Conservation (phyloP, 768 basidiomycete species). For the Agrocybe praecox region DNA sequence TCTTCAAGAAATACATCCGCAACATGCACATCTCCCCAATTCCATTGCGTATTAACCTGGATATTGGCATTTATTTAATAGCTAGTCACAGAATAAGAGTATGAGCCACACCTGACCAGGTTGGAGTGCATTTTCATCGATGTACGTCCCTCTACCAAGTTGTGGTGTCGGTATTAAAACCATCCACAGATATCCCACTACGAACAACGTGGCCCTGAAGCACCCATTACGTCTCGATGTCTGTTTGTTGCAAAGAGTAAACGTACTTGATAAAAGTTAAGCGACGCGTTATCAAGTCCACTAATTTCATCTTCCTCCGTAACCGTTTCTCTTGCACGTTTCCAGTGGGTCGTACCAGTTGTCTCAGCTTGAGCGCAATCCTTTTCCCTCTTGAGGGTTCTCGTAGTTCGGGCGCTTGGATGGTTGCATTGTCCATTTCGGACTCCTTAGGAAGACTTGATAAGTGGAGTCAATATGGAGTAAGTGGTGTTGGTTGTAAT, state of each 20-base stretch:
- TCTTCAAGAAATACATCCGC: slow-evolving; percentile 82
- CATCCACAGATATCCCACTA: slow-evolving; percentile 82
- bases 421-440: background rate
- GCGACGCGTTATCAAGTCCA: slow-evolving; percentile 34
- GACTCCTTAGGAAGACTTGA: too few relatives aligned
- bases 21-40: slow-evolving; percentile 86
- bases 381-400: slow-evolving; percentile 11
- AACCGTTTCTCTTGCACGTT: slow-evolving; percentile 42
- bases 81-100: background rate
- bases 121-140: slow-evolving; percentile 96
- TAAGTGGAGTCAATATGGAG: too few relatives aligned
- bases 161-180: slow-evolving; percentile 67
- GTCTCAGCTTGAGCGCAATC: slow-evolving; percentile 21
- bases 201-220: slow-evolving; percentile 56
- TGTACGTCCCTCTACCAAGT: slow-evolving; percentile 72
- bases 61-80: background rate
- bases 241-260: background rate
- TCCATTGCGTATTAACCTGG: slow-evolving; percentile 91
- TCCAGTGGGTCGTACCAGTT: slow-evolving; percentile 18
- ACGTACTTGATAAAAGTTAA: slow-evolving; percentile 40
- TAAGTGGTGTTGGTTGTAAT: too few relatives aligned
- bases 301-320: slow-evolving; percentile 43
- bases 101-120: slow-evolving; percentile 72
- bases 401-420: background rate
- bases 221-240: slow-evolving; percentile 1